phyloP scores from a whole-genome alignment of 2,329 filamentous ascomycete genomes.

The Cladosporium sp. region DNA sequence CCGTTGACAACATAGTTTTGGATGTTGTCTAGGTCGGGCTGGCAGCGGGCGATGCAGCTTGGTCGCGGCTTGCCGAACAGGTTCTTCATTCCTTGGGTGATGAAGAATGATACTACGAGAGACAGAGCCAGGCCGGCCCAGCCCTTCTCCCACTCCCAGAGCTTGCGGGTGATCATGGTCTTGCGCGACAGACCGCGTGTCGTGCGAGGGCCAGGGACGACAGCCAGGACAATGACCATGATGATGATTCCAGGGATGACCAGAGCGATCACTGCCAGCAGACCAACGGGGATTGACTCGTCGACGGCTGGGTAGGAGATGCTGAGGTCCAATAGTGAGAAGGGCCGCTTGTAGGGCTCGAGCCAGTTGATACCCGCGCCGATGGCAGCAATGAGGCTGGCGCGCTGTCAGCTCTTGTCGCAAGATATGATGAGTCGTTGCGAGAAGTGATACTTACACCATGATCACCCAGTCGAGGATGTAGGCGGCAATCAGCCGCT shows the following conservation, averaged over 20 bases:
- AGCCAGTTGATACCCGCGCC: conserved; percentile 50
- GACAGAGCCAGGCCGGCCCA: conserved; percentile 76
- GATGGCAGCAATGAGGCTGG: conserved; percentile 19
- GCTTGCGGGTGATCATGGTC: conserved; percentile 69
- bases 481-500: conserved; percentile 57
- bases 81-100: conserved; percentile 81
- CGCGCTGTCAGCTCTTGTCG: not conserved
- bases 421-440: conserved; percentile 1
- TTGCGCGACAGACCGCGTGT: conserved; percentile 29
- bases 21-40: conserved; percentile 65
- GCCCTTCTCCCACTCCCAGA: conserved; percentile 84
- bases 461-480: conserved; percentile 68
- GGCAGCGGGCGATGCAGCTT: conserved; percentile 62
- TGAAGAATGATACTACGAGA: conserved; percentile 65
- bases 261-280: conserved; percentile 59
- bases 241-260: conserved; percentile 62
- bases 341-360: conserved; percentile 62
- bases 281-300: conserved; percentile 64
- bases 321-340: conserved; percentile 64
- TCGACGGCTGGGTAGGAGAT: conserved; percentile 72
- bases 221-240: conserved; percentile 57
- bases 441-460: conserved; percentile 37
- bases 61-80: conserved; percentile 60
- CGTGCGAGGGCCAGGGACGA: conserved; percentile 68
- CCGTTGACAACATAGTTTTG: conserved; percentile 57